A percentile compares a stretch with the other conserved stretches of the same genome.
Conservation (phyloP, 1,284 basidiomycete genomes). For the Abortiporus biennis region DNA sequence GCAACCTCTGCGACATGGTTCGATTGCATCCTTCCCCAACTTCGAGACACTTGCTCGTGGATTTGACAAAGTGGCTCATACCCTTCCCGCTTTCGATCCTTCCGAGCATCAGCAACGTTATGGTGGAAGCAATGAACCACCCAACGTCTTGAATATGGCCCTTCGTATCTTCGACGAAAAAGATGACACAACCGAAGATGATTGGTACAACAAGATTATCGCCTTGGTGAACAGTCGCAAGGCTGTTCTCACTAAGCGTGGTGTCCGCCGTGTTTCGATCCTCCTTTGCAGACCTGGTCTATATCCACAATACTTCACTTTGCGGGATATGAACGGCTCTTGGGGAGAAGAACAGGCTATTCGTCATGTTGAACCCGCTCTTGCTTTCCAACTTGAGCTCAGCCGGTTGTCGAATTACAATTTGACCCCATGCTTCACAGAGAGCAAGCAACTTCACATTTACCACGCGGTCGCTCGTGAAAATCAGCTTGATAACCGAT, state of each 20-base stretch:
- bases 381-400: slow-evolving; percentile 98
- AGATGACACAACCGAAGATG: slow-evolving; percentile 73
- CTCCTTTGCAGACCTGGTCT: slow-evolving; percentile 87
- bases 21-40: slow-evolving; percentile 85
- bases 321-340: slow-evolving; percentile 68
- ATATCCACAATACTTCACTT: slow-evolving; percentile 94
- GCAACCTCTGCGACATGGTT: slow-evolving; percentile 84
- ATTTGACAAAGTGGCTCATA: slow-evolving; percentile 63
- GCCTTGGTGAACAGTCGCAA: slow-evolving; percentile 72
- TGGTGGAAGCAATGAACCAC: slow-evolving; percentile 66
- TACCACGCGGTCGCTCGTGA: slow-evolving; percentile 95
- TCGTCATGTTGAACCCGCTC: slow-evolving; percentile 96
- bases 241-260: slow-evolving; percentile 61
- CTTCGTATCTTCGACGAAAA: slow-evolving; percentile 77
- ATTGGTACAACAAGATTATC: slow-evolving; percentile 74
- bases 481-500: slow-evolving; percentile 94
- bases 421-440: slow-evolving; percentile 88
- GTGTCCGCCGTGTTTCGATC: slow-evolving; percentile 90
- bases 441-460: slow-evolving; percentile 94
- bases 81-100: slow-evolving; percentile 68
- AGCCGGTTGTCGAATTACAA: slow-evolving; percentile 96
- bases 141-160: slow-evolving; percentile 93
- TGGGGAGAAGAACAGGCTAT: slow-evolving; percentile 98
- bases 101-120: slow-evolving; percentile 72
- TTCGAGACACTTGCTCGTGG: slow-evolving; percentile 67